phyloP scores from a whole-genome alignment of 2,329 filamentous ascomycete species.

The Pyricularia sp. region DNA sequence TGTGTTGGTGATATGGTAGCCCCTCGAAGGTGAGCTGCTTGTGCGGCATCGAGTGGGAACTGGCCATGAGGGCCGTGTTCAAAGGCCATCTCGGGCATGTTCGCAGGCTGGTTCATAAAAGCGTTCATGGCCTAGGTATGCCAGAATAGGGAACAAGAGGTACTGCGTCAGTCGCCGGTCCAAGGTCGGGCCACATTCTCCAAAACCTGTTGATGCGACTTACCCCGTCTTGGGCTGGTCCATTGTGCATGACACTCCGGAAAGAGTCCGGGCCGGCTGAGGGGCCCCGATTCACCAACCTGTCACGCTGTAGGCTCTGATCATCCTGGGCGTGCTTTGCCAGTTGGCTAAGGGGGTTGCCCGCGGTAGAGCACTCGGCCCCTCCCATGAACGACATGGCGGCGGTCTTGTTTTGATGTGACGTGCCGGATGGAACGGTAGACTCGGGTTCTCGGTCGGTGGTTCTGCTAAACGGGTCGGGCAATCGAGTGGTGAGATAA shows the following conservation, averaged over 20 bases:
- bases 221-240: slow-evolving; percentile 62
- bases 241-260: slow-evolving; percentile 51
- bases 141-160: not conserved
- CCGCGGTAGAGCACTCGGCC: slow-evolving; percentile 90
- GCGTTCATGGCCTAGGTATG: slow-evolving; percentile 71
- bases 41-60: slow-evolving; percentile 32
- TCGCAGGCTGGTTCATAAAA: slow-evolving; percentile 71
- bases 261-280: slow-evolving; percentile 58
- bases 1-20: slow-evolving; percentile 36
- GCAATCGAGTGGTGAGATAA: not conserved
- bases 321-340: slow-evolving; percentile 96
- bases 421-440: not conserved
- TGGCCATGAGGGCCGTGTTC: slow-evolving; percentile 28
- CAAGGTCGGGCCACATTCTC: not conserved
- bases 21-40: slow-evolving; percentile 37
- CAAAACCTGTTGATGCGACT: slow-evolving; percentile 5
- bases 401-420: not conserved
- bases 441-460: not conserved
- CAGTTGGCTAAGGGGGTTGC: slow-evolving; percentile 93
- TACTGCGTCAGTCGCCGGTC: not conserved
- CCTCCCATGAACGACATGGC: slow-evolving; percentile 90
- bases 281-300: slow-evolving; percentile 64
- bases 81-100: slow-evolving; percentile 39
- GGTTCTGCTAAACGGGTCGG: not conserved
- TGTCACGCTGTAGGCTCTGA: slow-evolving; percentile 84